A percentile compares a stretch with the other conserved stretches of the same genome.
Conservation (phyloP, 1,284 basidiomycete species). For the Leucoagaricus sp. region DNA sequence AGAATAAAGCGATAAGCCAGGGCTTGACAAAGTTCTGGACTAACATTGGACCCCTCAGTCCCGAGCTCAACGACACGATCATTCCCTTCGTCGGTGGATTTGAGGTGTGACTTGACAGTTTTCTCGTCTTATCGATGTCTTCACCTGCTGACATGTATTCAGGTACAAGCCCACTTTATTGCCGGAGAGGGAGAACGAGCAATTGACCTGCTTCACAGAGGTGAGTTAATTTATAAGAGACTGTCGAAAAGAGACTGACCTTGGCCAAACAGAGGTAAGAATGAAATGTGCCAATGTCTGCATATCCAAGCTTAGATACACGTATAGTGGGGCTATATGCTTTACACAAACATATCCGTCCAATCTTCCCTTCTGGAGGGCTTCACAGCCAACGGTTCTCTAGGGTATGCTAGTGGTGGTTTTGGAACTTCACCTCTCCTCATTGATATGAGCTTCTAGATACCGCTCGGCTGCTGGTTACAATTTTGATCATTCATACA, state of each 20-base stretch:
- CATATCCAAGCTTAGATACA: neutral
- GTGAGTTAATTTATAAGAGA: neutral
- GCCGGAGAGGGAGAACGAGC: conserved; percentile 48
- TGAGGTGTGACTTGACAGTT: conserved; percentile 36
- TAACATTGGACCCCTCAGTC: conserved; percentile 46
- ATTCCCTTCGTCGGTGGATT: conserved; percentile 53
- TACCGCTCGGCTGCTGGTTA: conserved; percentile 44
- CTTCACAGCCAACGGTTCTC: conserved; percentile 46
- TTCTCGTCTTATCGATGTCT: neutral
- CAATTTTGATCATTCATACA: conserved; percentile 48
- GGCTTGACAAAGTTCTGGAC: conserved; percentile 51
- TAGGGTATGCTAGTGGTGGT: conserved; percentile 32
- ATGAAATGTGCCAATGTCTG: neutral
- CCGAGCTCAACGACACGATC: conserved; percentile 53
- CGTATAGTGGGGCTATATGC: conserved; percentile 48
- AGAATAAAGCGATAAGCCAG: conserved; percentile 42
- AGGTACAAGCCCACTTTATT: conserved; percentile 54
- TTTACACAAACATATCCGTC: conserved; percentile 51
- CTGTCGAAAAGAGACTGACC: neutral
- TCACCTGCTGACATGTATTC: neutral
- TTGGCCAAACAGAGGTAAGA: neutral
- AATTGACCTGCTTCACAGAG: conserved; percentile 45
- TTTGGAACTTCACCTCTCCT: neutral
- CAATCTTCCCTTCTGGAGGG: conserved; percentile 51
- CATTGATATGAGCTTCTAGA: conserved; percentile 21